Evolutionary conservation across 768 basidiomycete species (phyloP).

Genomic region (Botryobasidium botryosum): DNA sequence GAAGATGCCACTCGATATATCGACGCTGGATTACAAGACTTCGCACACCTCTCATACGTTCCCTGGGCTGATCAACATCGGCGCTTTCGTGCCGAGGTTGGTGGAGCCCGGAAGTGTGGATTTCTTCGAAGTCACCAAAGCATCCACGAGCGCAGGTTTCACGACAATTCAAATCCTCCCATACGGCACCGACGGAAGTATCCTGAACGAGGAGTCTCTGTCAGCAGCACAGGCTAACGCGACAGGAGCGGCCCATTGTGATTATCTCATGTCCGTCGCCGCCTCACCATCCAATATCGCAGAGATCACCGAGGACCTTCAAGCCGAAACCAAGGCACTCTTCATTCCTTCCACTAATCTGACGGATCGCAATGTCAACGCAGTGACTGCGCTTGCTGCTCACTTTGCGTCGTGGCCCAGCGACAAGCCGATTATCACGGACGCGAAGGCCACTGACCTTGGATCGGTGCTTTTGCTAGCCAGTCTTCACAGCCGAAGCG

Average conservation of each 20-base stretch:
- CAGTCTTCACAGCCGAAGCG: slow-evolving; percentile 73
- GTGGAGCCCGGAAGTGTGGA: slow-evolving; percentile 37
- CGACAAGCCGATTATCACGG: slow-evolving; percentile 87
- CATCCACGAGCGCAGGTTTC: slow-evolving; percentile 80
- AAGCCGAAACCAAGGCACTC: slow-evolving; percentile 65
- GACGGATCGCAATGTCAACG: slow-evolving; percentile 20
- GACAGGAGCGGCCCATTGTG: slow-evolving; percentile 54
- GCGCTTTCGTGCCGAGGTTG: slow-evolving; percentile 69
- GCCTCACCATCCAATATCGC: slow-evolving; percentile 54
- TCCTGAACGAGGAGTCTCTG: slow-evolving; percentile 51
- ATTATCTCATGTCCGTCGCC: slow-evolving; percentile 69
- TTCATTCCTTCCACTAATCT: slow-evolving; percentile 60
- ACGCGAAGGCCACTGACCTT: slow-evolving; percentile 81
- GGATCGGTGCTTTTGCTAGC: slow-evolving; percentile 87
- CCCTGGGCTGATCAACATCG: slow-evolving; percentile 82
- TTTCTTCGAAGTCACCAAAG: slow-evolving; percentile 51
- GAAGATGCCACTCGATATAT: slow-evolving; percentile 80
- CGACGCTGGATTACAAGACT: slow-evolving; percentile 82
- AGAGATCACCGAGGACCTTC: slow-evolving; percentile 51
- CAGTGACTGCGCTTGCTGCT: slow-evolving; percentile 59
- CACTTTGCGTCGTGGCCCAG: slow-evolving; percentile 83
- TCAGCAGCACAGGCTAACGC: slow-evolving; percentile 52
- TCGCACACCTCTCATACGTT: slow-evolving; percentile 81
- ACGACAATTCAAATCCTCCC: slow-evolving; percentile 71
- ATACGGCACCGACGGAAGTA: slow-evolving; percentile 38